A percentile compares a stretch with the other conserved stretches of the same genome.
phyloP scores from a whole-genome alignment of 2,329 filamentous ascomycete species.

The Claviceps sp. region DNA sequence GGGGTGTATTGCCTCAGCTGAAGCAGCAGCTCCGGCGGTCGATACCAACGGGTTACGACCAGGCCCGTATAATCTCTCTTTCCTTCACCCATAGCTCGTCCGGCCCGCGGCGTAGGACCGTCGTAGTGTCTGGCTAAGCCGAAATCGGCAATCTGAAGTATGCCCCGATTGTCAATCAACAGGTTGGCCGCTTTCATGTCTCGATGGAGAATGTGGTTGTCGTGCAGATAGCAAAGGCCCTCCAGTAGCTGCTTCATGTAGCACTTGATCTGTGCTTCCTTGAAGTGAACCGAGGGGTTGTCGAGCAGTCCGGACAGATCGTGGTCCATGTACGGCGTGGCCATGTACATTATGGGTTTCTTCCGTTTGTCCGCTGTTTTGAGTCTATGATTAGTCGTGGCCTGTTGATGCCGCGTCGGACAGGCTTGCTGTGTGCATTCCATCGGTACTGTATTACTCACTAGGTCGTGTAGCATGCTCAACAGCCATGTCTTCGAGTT shows the following conservation, averaged over 20 bases:
- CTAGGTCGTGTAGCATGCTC: slow-evolving; percentile 56
- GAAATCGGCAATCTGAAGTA: slow-evolving; percentile 95
- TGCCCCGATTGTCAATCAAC: slow-evolving; percentile 85
- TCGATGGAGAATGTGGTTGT: slow-evolving; percentile 78
- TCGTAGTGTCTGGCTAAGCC: slow-evolving; percentile 90
- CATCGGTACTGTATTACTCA: slow-evolving; percentile 18
- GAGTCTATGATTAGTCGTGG: neutral
- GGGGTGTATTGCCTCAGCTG: slow-evolving; percentile 88
- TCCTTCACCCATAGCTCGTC: slow-evolving; percentile 71
- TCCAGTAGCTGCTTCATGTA: slow-evolving; percentile 91
- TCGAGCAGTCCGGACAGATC: slow-evolving; percentile 94
- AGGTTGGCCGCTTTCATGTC: slow-evolving; percentile 99
- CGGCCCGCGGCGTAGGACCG: slow-evolving; percentile 62
- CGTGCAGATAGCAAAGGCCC: slow-evolving; percentile 81
- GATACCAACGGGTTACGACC: slow-evolving; percentile 94
- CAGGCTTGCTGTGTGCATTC: too few relatives aligned
- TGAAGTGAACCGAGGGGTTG: slow-evolving; percentile 80
- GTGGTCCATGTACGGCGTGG: slow-evolving; percentile 97
- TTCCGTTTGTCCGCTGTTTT: slow-evolving; percentile 58
- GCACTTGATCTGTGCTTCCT: slow-evolving; percentile 89
- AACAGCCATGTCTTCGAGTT: slow-evolving; percentile 90
- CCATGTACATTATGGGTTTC: slow-evolving; percentile 91
- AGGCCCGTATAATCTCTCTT: slow-evolving; percentile 88
- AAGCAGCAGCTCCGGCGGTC: slow-evolving; percentile 82
- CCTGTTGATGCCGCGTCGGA: neutral